Base-by-base conservation (phyloP, 1,284 basidiomycete species). In the Marasmius tenuissimus region DNA sequence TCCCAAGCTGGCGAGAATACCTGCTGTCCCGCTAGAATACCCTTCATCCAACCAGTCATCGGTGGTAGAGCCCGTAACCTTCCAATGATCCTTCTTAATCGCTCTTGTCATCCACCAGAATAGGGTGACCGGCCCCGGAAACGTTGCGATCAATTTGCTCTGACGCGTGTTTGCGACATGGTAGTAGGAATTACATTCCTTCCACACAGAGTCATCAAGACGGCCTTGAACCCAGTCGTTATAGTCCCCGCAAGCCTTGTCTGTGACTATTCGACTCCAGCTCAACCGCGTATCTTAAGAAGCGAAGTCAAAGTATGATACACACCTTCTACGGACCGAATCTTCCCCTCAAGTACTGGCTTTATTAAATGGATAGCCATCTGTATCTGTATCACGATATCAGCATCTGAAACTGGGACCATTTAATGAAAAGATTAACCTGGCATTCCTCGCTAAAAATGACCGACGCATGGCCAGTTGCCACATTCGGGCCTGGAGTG, bases 391-490 rank as follows among this genome's bases (percentile, higher is more conserved):
- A 38, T 39, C 22, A 37, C 38, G 18, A 45, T 11, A 20, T 9
- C 42, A n/a, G 5, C 34, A 34, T 14, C 6, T 35, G 51, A 37
- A 12, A 40, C 34, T 4, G 22, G 49, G 42, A 33, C 35, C 14
- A 4, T 14, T 20, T 9, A 18, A 59, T 14, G 2, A 35, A 39
- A 11, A 49, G n/a, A 60, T 70, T 65, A 53, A 80, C 81, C 76
- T 84, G 81, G 27, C 76, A 75, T 70, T 85, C 84, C 65, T 83
- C 75, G 60, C 74, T 76, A 68, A 83, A 85, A 51, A 85, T 75
- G 39, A 82, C 74, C 22, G 83, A 85, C 16, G 79, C 80, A 64
- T 84, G 83, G 16, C 82, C 82, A 14, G 81, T 75, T n/a, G 78
- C 81, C 40, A 78, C 77, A 66, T 85, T 85, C 4, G 82, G 83